Evolutionary conservation across 169 alveolate genomes (phyloP).

Genomic region (Cryptosporidium baileyi): DNA sequence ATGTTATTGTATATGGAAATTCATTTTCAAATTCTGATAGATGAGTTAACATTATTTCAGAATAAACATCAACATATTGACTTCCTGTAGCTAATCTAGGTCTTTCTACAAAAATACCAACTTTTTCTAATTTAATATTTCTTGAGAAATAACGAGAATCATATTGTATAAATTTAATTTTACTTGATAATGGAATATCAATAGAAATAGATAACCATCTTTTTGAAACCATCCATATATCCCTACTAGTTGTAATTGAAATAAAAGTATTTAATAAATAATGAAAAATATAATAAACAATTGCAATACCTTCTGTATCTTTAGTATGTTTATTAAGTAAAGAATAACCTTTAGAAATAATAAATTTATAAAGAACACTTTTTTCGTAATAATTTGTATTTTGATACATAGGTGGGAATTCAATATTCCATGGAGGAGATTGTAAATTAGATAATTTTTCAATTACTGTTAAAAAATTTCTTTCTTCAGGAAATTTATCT

Average conservation of each 20-base stretch:
- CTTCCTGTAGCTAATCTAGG: slow-evolving; percentile 50
- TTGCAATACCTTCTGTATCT: slow-evolving; percentile 19
- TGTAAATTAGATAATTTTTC: slow-evolving; percentile 22
- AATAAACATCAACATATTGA: background rate
- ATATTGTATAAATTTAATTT: background rate
- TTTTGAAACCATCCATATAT: slow-evolving; percentile 29
- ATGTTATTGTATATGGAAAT: slow-evolving; percentile 45
- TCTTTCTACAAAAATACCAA: background rate
- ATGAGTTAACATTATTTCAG: slow-evolving; percentile 1
- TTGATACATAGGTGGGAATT: slow-evolving; percentile 35
- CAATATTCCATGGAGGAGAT: slow-evolving; percentile 26
- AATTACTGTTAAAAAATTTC: slow-evolving; percentile 25
- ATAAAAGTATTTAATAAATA: slow-evolving; percentile 13
- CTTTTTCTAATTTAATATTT: background rate
- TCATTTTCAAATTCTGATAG: slow-evolving; percentile 41
- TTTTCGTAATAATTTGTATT: background rate
- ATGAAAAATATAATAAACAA: slow-evolving; percentile 28
- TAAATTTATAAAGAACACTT: slow-evolving; percentile 10
- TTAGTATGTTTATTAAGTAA: slow-evolving; percentile 16
- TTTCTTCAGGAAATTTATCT: slow-evolving; percentile 55
- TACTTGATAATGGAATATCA: background rate
- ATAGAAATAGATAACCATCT: slow-evolving; percentile 14
- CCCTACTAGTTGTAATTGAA: slow-evolving; percentile 9
- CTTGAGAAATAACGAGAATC: background rate
- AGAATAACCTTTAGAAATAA: slow-evolving; percentile 7